Conservation (phyloP, 1,139 yeast species). For the Zhuliangozyma parablackwelliae region DNA sequence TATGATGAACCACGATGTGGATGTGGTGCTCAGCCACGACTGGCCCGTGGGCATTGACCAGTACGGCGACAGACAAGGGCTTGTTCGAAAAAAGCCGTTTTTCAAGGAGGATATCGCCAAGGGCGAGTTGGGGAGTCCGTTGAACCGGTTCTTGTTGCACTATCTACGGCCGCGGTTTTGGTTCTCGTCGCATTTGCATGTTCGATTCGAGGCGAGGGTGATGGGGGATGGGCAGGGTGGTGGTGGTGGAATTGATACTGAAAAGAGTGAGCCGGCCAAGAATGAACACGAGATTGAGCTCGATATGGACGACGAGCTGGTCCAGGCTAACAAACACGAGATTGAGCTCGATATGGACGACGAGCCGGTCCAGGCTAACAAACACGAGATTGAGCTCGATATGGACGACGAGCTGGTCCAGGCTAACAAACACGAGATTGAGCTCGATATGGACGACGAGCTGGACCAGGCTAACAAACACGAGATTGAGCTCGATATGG, state of each 20-base stretch:
- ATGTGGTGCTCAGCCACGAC: constrained; percentile 75
- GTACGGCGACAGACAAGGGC: constrained; percentile 49
- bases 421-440: constrained; percentile 21
- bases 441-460: constrained; percentile 26
- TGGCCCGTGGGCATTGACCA: constrained; percentile 87
- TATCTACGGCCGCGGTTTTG: constrained; percentile 63
- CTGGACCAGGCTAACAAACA: constrained; percentile 5
- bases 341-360: too few species aligned
- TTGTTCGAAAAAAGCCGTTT: constrained; percentile 60
- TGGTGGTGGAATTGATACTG: too few species aligned
- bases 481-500: constrained; percentile 6
- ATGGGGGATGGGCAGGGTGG: constrained; percentile 1
- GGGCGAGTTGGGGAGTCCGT: constrained; percentile 70
- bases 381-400: too few species aligned
- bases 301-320: too few species aligned
- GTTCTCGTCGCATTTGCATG: constrained; percentile 91
- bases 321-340: too few species aligned
- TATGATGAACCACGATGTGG: constrained; percentile 27
- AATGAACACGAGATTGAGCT: too few species aligned
- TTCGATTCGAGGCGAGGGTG: constrained; percentile 54
- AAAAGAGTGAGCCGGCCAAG: too few species aligned
- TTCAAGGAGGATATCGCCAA: constrained; percentile 59
- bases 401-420: too few species aligned
- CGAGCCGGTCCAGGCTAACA: too few species aligned
- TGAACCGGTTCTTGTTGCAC: constrained; percentile 54